These are phyloP conservation scores for Aspergillus latus DNA, from an alignment of 2,329 filamentous ascomycete genomes.

Conservation along the genomic window DNA sequence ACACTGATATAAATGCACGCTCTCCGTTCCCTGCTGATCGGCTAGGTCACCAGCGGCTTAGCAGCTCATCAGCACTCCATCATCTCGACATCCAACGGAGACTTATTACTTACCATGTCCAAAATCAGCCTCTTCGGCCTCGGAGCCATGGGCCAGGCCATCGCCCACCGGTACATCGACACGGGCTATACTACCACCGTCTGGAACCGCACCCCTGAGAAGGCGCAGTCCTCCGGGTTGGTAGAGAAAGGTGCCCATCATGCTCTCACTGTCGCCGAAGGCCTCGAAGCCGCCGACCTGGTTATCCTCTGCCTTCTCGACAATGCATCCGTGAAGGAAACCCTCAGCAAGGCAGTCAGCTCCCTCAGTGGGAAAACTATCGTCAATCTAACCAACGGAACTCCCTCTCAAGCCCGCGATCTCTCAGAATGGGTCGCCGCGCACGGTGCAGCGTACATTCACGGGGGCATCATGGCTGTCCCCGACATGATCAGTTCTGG, in stretches of 20 bases:
- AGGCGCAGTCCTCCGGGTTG: constrained; percentile 3
- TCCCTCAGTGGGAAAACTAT: constrained; percentile 8
- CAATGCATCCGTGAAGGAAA: constrained; percentile 6
- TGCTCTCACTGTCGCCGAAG: not conserved
- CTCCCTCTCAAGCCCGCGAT: constrained; percentile 12
- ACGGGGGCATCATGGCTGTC: constrained; percentile 19
- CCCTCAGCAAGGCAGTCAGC: not conserved
- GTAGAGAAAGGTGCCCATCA: constrained; percentile 9
- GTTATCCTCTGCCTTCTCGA: constrained; percentile 17
- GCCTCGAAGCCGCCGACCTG: constrained; percentile 1
- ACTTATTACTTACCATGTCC: not conserved
- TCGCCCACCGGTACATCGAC: constrained; percentile 13
- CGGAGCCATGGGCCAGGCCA: constrained; percentile 17
- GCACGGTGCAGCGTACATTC: constrained; percentile 13
- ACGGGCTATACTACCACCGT: constrained; percentile 8
- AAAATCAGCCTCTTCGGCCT: constrained; percentile 16
- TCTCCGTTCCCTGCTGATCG: not conserved
- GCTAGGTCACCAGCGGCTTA: not conserved
- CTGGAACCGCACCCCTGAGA: constrained; percentile 17
- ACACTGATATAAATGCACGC: not conserved
- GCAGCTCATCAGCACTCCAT: not conserved
- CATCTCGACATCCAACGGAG: not conserved
- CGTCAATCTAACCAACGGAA: constrained; percentile 18
- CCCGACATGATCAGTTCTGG: constrained; percentile 13
- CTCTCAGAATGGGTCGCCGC: not conserved